Base-by-base conservation (phyloP, 768 basidiomycete genomes). In the Gloeopeniophorella convolvens region DNA sequence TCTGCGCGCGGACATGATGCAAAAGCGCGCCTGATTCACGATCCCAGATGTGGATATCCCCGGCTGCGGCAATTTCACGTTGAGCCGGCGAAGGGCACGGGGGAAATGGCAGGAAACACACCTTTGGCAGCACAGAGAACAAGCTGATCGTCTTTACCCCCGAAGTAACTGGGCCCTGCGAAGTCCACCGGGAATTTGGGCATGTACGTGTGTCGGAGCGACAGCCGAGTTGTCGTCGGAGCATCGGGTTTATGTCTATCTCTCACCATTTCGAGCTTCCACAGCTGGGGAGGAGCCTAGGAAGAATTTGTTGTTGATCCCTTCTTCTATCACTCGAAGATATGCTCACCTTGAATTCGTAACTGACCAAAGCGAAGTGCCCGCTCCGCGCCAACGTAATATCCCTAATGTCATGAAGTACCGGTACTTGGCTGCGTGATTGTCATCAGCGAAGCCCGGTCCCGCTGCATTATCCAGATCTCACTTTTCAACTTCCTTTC, bases 41-140 rank as follows among this genome's bases (percentile, higher is more conserved):
- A 60, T 91, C 89, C 89, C 89, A 91, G 11, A 90, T 85, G 60
- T 87, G 83, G 12, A 91, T 82, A 59, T 89, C 85, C 4, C 89
- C 89, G 53, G 77, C 88, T 89, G 52, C 37, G 36, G 16, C 34
- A 49, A n/a, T n/a, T 34, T 56, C 40, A 26, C 43, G 48, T 26
- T 12, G 42, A 42, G 23, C 32, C 18, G 47, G 20, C 34, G 39
- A 21, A 32, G 27, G 54, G 48, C 30, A 33, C 48, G 4, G 23
- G 28, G 47, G 7, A 39, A 44, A 37, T 13, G 4, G 11, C 21
- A n/a, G 18, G 16, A 9, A 21, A 59, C 66, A 32, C 42, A 79
- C 87, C 74, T 77, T 90, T 89, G 5, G 82, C 80, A 33, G 83
- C 82, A 59, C 87, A 85, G 5, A 90, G 70, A 10, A 91, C 80